Evolutionary conservation across 805 yeast genomes (phyloP).

Genomic region (Wickerhamomyces rabaulensis): DNA sequence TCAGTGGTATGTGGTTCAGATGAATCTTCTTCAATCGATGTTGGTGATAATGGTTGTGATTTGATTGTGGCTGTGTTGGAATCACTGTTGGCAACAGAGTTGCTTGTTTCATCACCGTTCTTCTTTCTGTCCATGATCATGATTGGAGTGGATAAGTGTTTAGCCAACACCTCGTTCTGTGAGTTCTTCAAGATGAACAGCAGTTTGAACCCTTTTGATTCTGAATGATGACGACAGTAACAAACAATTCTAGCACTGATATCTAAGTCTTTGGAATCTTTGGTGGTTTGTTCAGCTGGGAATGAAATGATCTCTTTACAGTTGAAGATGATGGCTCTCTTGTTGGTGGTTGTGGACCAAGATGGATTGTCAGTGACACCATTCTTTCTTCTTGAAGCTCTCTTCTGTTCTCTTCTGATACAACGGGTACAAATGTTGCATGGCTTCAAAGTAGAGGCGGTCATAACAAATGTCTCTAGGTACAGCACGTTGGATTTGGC

Average conservation of each 20-base stretch:
- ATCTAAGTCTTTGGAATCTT: constrained; percentile 34
- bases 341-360: constrained; percentile 70
- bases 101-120: constrained; percentile 13
- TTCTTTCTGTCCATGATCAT: constrained; percentile 94
- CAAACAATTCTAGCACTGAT: constrained; percentile 79
- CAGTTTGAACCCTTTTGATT: constrained; percentile 76
- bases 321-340: constrained; percentile 85
- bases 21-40: constrained; percentile 56
- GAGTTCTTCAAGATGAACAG: constrained; percentile 62
- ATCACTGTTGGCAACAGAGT: constrained; percentile 12
- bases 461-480: constrained; percentile 78
- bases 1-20: constrained; percentile 43
- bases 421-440: constrained; percentile 86
- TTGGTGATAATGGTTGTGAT: constrained; percentile 47
- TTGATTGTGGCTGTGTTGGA: constrained; percentile 15
- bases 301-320: constrained; percentile 81
- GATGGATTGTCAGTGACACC: constrained; percentile 70
- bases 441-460: constrained; percentile 43
- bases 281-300: constrained; percentile 42
- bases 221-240: constrained; percentile 93
- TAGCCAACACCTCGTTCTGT: constrained; percentile 61
- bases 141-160: constrained; percentile 64
- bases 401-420: constrained; percentile 85
- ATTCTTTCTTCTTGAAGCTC: constrained; percentile 88
- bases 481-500: constrained; percentile 51